phyloP scores from a whole-genome alignment of 169 alveolate genomes.

The Eimeria brunetti region DNA sequence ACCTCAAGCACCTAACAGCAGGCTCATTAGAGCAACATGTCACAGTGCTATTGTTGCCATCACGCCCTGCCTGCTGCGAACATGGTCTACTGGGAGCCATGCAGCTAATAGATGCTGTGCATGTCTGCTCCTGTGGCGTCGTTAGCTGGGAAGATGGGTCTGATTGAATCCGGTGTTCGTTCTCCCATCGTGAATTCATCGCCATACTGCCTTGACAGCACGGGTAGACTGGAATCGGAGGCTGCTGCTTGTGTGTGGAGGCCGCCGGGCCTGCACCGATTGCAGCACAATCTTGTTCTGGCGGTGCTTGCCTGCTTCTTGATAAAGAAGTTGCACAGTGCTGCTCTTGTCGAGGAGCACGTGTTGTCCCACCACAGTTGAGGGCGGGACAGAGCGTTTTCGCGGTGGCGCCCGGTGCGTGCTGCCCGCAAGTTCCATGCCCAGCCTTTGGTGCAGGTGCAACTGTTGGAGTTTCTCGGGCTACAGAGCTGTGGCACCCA shows the following conservation, averaged over 20 bases:
- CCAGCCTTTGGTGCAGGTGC: background rate
- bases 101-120: background rate
- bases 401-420: background rate
- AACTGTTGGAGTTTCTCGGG: background rate
- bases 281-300: background rate
- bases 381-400: background rate
- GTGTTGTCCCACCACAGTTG: background rate
- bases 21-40: background rate
- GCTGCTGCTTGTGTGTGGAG: background rate
- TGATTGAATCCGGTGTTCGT: background rate
- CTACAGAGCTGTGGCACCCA: background rate
- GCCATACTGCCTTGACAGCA: background rate
- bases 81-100: background rate
- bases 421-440: background rate
- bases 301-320: background rate
- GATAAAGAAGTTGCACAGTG: background rate
- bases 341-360: background rate
- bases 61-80: background rate
- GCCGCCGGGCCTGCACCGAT: background rate
- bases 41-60: background rate
- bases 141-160: conserved; percentile 1
- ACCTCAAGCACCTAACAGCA: background rate
- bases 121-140: background rate
- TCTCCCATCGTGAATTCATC: background rate
- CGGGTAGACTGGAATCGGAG: background rate